These are phyloP conservation scores for Pichia sp. DNA, from an alignment of 1,139 yeast genomes.

Conservation along the genomic window DNA sequence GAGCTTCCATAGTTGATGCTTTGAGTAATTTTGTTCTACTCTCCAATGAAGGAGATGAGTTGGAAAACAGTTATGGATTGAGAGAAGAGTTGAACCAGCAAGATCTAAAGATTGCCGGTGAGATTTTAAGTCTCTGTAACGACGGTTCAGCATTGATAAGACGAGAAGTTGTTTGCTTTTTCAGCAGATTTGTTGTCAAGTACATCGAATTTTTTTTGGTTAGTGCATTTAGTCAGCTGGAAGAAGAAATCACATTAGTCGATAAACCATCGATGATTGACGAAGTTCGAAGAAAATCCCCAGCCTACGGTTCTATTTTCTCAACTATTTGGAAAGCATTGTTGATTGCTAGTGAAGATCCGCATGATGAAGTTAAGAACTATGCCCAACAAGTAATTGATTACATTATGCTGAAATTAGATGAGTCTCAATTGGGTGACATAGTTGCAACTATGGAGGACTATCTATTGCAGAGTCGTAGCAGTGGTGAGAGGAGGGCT, in stretches of 20 bases:
- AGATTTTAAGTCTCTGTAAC: conserved; percentile 49
- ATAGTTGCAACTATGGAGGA: conserved; percentile 64
- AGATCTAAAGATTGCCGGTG: conserved; percentile 50
- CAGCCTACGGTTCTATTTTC: conserved; percentile 84
- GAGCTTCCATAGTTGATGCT: conserved; percentile 79
- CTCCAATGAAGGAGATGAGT: conserved; percentile 41
- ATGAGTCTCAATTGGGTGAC: conserved; percentile 59
- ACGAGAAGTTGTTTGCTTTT: conserved; percentile 74
- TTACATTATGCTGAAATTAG: conserved; percentile 60
- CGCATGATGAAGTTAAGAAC: conserved; percentile 75
- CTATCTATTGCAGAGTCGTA: conserved; percentile 49
- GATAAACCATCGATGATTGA: conserved; percentile 59
- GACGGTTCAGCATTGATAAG: conserved; percentile 92
- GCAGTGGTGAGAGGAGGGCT: conserved; percentile 6
- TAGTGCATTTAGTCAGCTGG: conserved; percentile 81
- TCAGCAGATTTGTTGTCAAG: conserved; percentile 68
- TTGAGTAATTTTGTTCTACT: conserved; percentile 57
- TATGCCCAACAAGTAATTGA: conserved; percentile 76
- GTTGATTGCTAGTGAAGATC: conserved; percentile 80
- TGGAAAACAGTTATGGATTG: conserved; percentile 18
- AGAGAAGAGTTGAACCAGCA: conserved; percentile 48
- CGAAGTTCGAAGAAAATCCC: conserved; percentile 57
- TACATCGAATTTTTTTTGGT: conserved; percentile 76
- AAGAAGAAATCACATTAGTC: conserved; percentile 69
- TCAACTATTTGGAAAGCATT: conserved; percentile 85